These are phyloP conservation scores for Moesziomyces parantarcticus DNA, from an alignment of 1,284 basidiomycete genomes.

Conservation along the genomic window DNA sequence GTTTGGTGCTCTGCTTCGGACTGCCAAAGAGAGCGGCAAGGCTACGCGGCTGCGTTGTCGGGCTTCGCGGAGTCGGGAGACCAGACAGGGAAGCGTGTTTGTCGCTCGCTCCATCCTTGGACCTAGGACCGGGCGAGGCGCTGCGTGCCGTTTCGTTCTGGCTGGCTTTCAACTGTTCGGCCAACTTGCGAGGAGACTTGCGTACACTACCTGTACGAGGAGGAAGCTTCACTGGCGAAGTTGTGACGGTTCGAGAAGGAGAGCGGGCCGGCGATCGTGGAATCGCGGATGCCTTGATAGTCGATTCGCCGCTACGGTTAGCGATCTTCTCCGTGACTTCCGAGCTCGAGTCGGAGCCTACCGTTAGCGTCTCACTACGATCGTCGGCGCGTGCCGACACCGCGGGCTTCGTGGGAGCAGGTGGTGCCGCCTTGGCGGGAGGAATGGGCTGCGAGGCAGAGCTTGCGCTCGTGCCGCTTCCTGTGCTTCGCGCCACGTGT, in stretches of 20 bases:
- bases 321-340: conserved; percentile 36
- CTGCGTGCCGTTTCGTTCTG: conserved; percentile 17
- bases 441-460: conserved; percentile 14
- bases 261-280: conserved; percentile 45
- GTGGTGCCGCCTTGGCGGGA: background rate
- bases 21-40: conserved; percentile 44
- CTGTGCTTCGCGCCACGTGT: conserved; percentile 36
- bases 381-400: conserved; percentile 4
- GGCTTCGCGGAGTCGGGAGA: conserved; percentile 26
- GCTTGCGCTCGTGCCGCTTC: conserved; percentile 28
- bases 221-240: conserved; percentile 33
- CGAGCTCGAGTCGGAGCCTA: conserved; percentile 31
- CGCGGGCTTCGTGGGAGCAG: background rate
- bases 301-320: conserved; percentile 38
- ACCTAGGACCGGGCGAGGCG: conserved; percentile 23
- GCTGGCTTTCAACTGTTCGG: conserved; percentile 23
- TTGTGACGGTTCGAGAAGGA: conserved; percentile 24
- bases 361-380: conserved; percentile 1
- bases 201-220: conserved; percentile 44
- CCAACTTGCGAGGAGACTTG: conserved; percentile 41
- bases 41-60: conserved; percentile 33
- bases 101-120: conserved; percentile 5
- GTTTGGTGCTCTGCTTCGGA: conserved; percentile 39
- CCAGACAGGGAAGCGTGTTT: background rate
- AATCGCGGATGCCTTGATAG: conserved; percentile 47